Conservation (phyloP, 2,329 filamentous ascomycete genomes). For the Aspergillus sp. region DNA sequence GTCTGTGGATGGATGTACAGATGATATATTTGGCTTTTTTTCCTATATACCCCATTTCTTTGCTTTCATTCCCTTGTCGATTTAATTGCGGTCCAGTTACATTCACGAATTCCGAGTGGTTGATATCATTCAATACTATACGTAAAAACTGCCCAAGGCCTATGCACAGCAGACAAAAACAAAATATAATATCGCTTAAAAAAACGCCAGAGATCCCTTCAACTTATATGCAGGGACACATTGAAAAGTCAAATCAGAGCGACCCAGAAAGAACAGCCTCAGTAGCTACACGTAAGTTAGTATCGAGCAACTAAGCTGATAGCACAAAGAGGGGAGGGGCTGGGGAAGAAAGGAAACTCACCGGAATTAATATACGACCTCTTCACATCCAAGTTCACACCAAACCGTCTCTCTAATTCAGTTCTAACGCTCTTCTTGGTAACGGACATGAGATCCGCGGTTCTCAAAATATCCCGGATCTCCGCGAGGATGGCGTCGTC, state of each 20-base stretch:
- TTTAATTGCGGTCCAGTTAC: too few relatives aligned
- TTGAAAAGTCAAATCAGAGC: conserved; percentile 40
- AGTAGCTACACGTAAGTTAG: conserved; percentile 51
- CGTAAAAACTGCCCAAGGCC: too few relatives aligned
- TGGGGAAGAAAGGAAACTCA: conserved; percentile 42
- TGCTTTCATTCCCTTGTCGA: too few relatives aligned
- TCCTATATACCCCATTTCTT: conserved; percentile 2
- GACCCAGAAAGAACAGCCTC: conserved; percentile 72
- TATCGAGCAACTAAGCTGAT: neutral
- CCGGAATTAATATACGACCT: conserved; percentile 89
- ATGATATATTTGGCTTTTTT: neutral
- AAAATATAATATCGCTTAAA: too few relatives aligned
- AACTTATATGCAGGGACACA: too few relatives aligned
- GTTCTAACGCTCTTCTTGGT: conserved; percentile 98
- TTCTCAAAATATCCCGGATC: conserved; percentile 86
- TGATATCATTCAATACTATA: too few relatives aligned
- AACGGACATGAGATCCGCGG: conserved; percentile 90
- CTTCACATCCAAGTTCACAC: conserved; percentile 74
- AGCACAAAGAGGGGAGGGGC: too few relatives aligned
- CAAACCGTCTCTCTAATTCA: conserved; percentile 86
- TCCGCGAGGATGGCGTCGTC: conserved; percentile 88
- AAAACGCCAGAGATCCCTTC: too few relatives aligned
- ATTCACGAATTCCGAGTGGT: too few relatives aligned
- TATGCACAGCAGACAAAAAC: too few relatives aligned
- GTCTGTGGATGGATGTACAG: neutral